Percentiles rank a stretch among this genome's conserved stretches.
phyloP scores from a whole-genome alignment of 1,284 basidiomycete species.

The Rhodotorula sp. region DNA sequence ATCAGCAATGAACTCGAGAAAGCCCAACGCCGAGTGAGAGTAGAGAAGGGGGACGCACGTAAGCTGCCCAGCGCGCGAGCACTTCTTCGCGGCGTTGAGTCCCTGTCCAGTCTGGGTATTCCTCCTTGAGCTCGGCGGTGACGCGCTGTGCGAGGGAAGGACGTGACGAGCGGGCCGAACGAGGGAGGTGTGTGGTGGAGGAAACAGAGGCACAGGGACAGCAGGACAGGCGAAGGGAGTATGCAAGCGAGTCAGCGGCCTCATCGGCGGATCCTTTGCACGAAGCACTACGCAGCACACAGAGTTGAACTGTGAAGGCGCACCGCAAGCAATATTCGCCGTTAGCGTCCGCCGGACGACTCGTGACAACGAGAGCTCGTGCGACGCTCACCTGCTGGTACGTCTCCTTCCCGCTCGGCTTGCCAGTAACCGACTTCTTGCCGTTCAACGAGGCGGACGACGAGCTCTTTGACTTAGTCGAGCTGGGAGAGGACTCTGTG shows the following conservation, averaged over 20 bases:
- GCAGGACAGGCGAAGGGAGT: background rate
- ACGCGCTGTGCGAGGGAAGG: background rate
- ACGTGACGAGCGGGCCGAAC: background rate
- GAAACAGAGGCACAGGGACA: background rate
- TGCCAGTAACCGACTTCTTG: background rate
- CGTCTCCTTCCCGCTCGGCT: background rate
- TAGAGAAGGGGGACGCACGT: no score
- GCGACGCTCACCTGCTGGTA: no score
- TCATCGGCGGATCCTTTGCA: background rate
- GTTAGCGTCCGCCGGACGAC: background rate
- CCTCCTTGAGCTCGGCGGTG: slow-evolving; percentile 6
- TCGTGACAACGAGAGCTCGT: background rate
- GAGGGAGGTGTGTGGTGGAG: background rate
- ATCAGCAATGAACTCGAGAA: no score
- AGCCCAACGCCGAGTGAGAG: no score
- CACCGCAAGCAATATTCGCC: no score
- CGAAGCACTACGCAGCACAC: no score
- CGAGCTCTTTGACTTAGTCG: background rate
- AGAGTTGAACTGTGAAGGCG: no score
- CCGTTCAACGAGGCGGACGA: background rate
- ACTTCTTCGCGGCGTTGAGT: background rate
- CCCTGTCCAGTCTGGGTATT: background rate
- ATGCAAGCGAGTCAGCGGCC: background rate
- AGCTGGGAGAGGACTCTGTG: background rate
- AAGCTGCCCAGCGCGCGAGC: background rate